Evolutionary conservation across 306 rosid genomes (phyloP), one percentile per base, ranked within the genome.

Genomic region (Cicer arietinum): DNA sequence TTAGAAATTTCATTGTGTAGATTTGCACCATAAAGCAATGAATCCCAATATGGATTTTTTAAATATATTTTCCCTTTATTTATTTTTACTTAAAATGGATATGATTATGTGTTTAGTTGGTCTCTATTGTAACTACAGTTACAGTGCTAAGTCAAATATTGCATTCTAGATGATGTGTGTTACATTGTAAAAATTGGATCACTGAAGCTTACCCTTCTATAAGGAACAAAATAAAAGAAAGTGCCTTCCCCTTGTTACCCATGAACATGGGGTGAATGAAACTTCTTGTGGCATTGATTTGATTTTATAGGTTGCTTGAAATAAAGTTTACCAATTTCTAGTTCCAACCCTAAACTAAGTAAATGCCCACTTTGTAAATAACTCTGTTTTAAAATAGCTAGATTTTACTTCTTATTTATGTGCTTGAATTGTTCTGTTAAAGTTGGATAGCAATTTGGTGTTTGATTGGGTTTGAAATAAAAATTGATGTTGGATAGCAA

Each of bases 1-100:
- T 42, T 73, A 46, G 30, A 80, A 71, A 30, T 71, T 50, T 37
- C 50, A 13, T 58, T 71, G 76, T 71, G 41, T 58, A 39, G 47
- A 65, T 80, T 61, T 66, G 7, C 45, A 54, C 10, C 7, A 8
- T 48, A 69, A 39, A n/a, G 61, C 35, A 53, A 61, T 51, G 61
- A 69, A 75, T 16, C 40, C 35, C 62, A 16, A 5, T 14, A 5
- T n/a, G 39, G n/a, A 25, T 63, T 16, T 50, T 62, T 53, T 14
- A 17, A 66, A 30, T 58, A 5, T 25, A 18, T 35, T 68, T 54
- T 7, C 40, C 11, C 9, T 13, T 12, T 10, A 13, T 2, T 20
- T 22, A 22, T 48, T 12, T 41, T 61, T 42, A 20, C 18, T 46
- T 25, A 30, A 66, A 56, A 42, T 44, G 52, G 59, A 61, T 56